Base-by-base conservation (phyloP, 495 filamentous ascomycete genomes). In the Podospora australis region DNA sequence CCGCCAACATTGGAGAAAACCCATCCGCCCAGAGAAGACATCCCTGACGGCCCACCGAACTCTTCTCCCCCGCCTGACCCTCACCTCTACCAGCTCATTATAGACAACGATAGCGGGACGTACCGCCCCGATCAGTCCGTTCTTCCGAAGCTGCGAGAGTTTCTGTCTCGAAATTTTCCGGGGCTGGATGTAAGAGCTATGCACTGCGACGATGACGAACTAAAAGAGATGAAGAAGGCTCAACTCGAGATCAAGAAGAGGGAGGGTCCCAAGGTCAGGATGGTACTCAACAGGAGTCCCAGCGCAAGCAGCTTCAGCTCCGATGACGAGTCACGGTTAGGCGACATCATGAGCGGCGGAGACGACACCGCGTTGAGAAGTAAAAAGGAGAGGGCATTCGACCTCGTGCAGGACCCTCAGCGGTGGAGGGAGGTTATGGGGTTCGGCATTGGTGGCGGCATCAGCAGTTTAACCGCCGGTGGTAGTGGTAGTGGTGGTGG, bases 81-180 rank as follows among this genome's bases (percentile, higher is more conserved):
- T 0, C 54, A 68, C 1, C 72, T 83, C 56, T 97, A 95, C 57
- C 83, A 92, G 59, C 78, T 97, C 3, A 74, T 92, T 43, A 96
- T 97, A 55, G 91, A 97, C 69, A 97, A 97, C 50, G 90, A 95
- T 64, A 86, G 80, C 56, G 91, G 91, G 11, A 97, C 91, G 0
- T 97, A 97, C 62, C 80, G 91, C 0, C 91, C 91, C 0, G 88
- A 89, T 53, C 79, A 82, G 21, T 74, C 81, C 6, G 69, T 84
- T 4, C 76, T 97, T 7, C 84, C 86, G 0, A 57, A 82, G 1
- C 70, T 97, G 7, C 76, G 80, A 24, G 54, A 69, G 13, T 92
- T 91, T 58, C 58, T 97, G 20, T 68, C 79, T 9, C 61, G 54
- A 11, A 86, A 86, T 48, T 79, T 97, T 24, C 83, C 82, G 0